Evolutionary conservation across 352 stramenopile genomes (phyloP).

Genomic region (Phytophthora fragariae): DNA sequence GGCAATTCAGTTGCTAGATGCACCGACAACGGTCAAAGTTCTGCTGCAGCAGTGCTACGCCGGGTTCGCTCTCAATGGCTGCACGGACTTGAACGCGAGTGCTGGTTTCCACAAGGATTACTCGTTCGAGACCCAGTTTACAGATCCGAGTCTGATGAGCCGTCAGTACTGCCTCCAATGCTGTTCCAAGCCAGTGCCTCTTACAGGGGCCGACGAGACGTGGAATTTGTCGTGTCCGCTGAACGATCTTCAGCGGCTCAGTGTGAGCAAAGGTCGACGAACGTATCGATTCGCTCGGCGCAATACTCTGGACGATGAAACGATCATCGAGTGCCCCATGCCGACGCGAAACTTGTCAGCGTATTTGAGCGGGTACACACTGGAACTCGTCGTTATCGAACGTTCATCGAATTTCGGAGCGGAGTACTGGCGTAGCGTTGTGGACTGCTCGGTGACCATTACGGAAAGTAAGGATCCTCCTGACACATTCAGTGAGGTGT

Average conservation of each 20-base stretch:
- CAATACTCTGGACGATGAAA: constrained; percentile 56
- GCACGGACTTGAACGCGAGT: constrained; percentile 58
- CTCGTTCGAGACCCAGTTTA: constrained; percentile 67
- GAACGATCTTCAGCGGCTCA: constrained; percentile 72
- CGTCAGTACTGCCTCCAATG: constrained; percentile 78
- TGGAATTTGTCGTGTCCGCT: constrained; percentile 82
- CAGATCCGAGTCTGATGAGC: constrained; percentile 41
- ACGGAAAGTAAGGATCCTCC: constrained; percentile 53
- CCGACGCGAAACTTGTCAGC: constrained; percentile 54
- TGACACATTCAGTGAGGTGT: constrained; percentile 56
- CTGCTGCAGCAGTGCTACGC: constrained; percentile 69
- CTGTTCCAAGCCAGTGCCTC: constrained; percentile 73
- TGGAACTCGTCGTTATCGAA: constrained; percentile 69
- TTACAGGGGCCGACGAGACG: constrained; percentile 66
- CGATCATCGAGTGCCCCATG: constrained; percentile 66
- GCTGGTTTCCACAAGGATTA: constrained; percentile 57
- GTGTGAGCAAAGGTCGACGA: constrained; percentile 62
- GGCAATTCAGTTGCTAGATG: constrained; percentile 61
- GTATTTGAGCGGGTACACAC: constrained; percentile 65
- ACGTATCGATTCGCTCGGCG: constrained; percentile 71
- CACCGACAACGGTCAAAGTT: constrained; percentile 35
- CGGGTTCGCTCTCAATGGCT: constrained; percentile 69
- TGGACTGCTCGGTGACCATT: constrained; percentile 71
- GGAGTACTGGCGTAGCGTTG: constrained; percentile 72
- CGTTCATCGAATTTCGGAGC: constrained; percentile 51